Evolutionary conservation across 306 rosid genomes (phyloP), one percentile per base, ranked within the genome.

Genomic region (Leucaena leucocephala): DNA sequence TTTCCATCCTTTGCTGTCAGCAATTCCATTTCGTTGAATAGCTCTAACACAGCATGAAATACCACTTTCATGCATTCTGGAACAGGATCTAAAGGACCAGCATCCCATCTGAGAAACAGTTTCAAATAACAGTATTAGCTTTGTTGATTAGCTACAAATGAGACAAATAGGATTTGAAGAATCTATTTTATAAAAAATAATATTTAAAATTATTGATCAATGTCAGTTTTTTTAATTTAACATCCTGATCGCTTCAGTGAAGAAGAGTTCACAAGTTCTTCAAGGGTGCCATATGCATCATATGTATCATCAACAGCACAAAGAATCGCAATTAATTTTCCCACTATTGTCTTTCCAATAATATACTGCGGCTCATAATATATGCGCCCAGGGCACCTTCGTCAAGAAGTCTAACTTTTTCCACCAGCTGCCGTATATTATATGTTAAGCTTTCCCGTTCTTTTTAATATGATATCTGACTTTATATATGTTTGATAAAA

Each of bases 51-150:
- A 39, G 74, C 35, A 4, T 52, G 27, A 65, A 63, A 82, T 54
- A 52, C 70, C 36, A 9, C 44, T 71, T 77, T 82, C 82, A 82
- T 77, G 54, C 71, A 50, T 2, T 33, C 36, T 17, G 82, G 85
- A 50, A 82, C 78, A 62, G 68, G 15, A 15, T 34, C 63, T 4
- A 76, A 8, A 11, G 2, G 34, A 14, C 70, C 22, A 39, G 43
- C 61, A 72, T 85, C 80, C 88, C 88, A 87, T 68, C 90, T 87
- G 73, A 40, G 57, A 57, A 15, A 13, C 2, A n/a, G 16, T 50
- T 58, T 22, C 2, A 58, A 57, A 15, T 10, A 13, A 55, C 33
- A 7, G 19, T 8, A 7, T 22, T 4, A 21, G 36, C 36, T 58
- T 52, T 52, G 9, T 16, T 4, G 14, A 6, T 2, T 5, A 17